Evolutionary conservation across 1,284 basidiomycete species (phyloP).

Genomic region (Melampsora americana): DNA sequence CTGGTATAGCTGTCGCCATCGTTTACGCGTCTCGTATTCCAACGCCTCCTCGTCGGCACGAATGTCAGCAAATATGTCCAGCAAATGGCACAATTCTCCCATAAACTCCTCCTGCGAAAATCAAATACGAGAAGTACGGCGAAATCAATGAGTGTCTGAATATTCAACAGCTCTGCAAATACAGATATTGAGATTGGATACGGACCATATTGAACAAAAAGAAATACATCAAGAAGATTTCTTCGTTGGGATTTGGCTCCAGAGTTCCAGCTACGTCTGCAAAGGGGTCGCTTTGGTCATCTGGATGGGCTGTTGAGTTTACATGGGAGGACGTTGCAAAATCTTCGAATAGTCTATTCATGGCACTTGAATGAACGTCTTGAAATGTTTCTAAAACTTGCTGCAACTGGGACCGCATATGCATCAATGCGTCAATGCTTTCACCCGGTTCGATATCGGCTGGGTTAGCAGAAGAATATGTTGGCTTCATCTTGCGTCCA

Average conservation of each 20-base stretch:
- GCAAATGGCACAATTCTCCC: slow-evolving; percentile 71
- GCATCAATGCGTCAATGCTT: slow-evolving; percentile 21
- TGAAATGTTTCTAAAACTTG: slow-evolving; percentile 26
- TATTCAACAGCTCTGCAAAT: slow-evolving; percentile 46
- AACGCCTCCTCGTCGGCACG: slow-evolving; percentile 46
- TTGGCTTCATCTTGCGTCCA: not conserved
- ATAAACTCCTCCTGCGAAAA: slow-evolving; percentile 73
- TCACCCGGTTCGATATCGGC: slow-evolving; percentile 15
- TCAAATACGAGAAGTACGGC: slow-evolving; percentile 64
- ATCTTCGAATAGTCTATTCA: slow-evolving; percentile 33
- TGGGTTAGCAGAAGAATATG: not conserved
- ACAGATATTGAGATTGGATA: not conserved
- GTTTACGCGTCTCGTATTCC: slow-evolving; percentile 13
- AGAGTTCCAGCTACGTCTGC: not conserved
- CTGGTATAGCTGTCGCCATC: slow-evolving; percentile 4
- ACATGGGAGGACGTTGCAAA: slow-evolving; percentile 7
- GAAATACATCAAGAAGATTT: slow-evolving; percentile 40
- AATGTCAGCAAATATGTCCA: slow-evolving; percentile 62
- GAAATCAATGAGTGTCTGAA: slow-evolving; percentile 67
- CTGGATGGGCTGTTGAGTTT: not conserved
- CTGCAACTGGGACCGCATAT: slow-evolving; percentile 23
- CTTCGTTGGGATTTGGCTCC: slow-evolving; percentile 25
- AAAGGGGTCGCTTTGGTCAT: not conserved
- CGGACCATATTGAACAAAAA: slow-evolving; percentile 43
- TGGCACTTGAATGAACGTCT: slow-evolving; percentile 23